Evolutionary conservation across 768 basidiomycete genomes (phyloP).

Genomic region (Daedaleopsis nitida): DNA sequence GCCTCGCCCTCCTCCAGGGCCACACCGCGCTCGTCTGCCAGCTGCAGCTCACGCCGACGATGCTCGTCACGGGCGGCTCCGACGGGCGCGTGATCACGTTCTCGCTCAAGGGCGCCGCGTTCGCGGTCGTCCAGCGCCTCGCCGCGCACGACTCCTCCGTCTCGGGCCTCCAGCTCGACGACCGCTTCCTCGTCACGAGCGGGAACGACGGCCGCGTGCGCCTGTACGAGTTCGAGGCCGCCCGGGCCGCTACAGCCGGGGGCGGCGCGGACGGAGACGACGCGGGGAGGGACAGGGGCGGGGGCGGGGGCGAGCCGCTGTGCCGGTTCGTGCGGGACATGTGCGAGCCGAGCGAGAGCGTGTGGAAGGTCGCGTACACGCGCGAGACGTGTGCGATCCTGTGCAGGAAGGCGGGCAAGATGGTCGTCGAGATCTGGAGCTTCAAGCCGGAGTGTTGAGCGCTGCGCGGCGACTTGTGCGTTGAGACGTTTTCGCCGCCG

Average conservation of each 20-base stretch:
- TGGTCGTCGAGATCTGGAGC: constrained; percentile 87
- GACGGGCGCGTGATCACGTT: constrained; percentile 86
- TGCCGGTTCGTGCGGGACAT: constrained; percentile 74
- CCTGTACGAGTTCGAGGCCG: constrained; percentile 68
- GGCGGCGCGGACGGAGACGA: neutral
- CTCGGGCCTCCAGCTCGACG: constrained; percentile 86
- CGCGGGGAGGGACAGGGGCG: neutral
- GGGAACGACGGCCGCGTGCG: constrained; percentile 86
- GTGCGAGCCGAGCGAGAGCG: constrained; percentile 73
- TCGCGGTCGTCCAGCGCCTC: constrained; percentile 56
- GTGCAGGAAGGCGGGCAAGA: constrained; percentile 79
- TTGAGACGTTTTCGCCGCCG: neutral
- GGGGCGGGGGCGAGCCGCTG: constrained; percentile 11
- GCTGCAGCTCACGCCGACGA: constrained; percentile 69
- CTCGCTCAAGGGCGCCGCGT: constrained; percentile 44
- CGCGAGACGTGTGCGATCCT: constrained; percentile 76
- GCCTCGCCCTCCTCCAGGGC: constrained; percentile 83
- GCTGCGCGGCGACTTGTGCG: neutral
- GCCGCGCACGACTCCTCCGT: constrained; percentile 89
- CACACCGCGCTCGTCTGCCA: constrained; percentile 94
- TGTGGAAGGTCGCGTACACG: constrained; percentile 85
- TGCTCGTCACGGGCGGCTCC: constrained; percentile 83
- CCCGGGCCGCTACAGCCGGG: neutral
- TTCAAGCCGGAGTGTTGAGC: constrained; percentile 46
- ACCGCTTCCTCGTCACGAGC: constrained; percentile 77